phyloP scores from a whole-genome alignment of 2,329 filamentous ascomycete species.

The Nothomitra cinnamomea region DNA sequence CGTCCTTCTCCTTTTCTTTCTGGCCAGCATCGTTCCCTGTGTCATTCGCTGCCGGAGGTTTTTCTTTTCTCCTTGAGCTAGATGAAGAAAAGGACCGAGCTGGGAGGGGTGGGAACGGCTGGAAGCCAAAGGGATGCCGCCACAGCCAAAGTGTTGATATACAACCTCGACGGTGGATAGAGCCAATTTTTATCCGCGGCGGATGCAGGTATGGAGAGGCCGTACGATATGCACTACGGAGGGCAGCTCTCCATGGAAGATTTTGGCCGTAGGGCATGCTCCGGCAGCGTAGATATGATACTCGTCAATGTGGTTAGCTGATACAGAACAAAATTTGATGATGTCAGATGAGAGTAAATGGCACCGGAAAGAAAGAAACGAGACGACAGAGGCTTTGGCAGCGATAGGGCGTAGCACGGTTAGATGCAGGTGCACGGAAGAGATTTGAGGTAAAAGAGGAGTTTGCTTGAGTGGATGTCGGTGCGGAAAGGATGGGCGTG shows the following conservation, averaged over 20 bases:
- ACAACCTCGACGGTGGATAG: constrained; percentile 14
- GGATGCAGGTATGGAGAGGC: constrained; percentile 18
- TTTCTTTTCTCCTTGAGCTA: constrained; percentile 9
- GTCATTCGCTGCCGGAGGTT: constrained; percentile 7
- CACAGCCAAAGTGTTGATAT: constrained; percentile 5
- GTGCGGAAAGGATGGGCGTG: no score
- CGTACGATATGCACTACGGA: constrained; percentile 31
- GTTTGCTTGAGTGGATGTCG: no score
- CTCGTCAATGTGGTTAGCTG: no score
- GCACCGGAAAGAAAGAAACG: no score
- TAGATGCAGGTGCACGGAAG: no score
- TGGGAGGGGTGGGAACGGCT: background rate
- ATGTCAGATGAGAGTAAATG: no score
- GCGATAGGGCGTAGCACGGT: no score
- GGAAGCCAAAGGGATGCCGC: background rate
- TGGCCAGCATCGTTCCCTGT: constrained; percentile 25
- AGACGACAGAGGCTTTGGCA: no score
- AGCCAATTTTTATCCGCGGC: constrained; percentile 19
- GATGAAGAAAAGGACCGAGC: constrained; percentile 22
- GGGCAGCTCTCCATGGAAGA: constrained; percentile 46
- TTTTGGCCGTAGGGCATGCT: constrained; percentile 49
- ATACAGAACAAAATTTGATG: no score
- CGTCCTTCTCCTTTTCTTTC: constrained; percentile 20
- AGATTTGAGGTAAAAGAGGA: no score
- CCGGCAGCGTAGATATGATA: background rate